These are phyloP conservation scores for Bothriochloa decipiens DNA, from an alignment of 176 grass and related monocot genomes.

Conservation along the genomic window DNA sequence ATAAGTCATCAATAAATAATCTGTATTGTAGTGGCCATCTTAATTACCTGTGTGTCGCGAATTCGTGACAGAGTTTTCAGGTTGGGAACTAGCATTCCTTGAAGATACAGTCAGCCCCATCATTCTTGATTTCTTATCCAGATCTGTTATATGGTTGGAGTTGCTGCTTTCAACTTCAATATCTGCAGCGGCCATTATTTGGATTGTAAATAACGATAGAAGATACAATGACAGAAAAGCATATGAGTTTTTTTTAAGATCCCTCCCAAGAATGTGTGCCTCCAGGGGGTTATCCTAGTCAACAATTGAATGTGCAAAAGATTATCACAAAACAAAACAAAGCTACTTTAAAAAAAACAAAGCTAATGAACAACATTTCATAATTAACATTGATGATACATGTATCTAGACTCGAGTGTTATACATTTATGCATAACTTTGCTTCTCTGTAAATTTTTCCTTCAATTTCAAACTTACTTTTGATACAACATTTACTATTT, in stretches of 20 bases:
- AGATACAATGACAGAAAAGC: not conserved
- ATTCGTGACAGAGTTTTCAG: not conserved
- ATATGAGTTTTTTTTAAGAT: not conserved
- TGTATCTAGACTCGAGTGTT: not conserved
- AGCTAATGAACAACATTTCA: not conserved
- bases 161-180: not conserved
- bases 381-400: not conserved
- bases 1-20: not conserved
- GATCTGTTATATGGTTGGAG: not conserved
- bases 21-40: not conserved
- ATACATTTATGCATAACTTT: not conserved
- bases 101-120: not conserved
- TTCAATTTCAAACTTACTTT: not conserved
- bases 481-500: not conserved
- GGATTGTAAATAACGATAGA: not conserved
- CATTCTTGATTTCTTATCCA: constrained; percentile 10
- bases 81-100: not conserved
- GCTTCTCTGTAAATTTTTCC: not conserved
- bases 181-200: constrained; percentile 11
- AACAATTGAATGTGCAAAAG: not conserved
- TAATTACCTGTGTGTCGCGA: not conserved
- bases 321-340: not conserved
- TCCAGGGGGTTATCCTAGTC: not conserved
- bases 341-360: not conserved
- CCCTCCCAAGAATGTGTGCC: not conserved